Evolutionary conservation across 179 eudicot species (phyloP).

Genomic region (Camellia oleifera): DNA sequence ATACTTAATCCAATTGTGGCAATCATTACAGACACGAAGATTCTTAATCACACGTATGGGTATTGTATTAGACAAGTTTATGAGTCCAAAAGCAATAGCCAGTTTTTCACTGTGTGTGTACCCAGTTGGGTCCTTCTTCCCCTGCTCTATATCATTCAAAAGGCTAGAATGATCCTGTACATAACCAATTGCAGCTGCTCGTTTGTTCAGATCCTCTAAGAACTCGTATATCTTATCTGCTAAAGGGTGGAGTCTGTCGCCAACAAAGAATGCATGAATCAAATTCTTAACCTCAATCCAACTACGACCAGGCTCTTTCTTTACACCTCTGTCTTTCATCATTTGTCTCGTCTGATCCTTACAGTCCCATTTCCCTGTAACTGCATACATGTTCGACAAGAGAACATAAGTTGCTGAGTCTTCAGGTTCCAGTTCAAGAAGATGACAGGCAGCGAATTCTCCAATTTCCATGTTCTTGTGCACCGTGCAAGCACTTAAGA

Average conservation of each 20-base stretch:
- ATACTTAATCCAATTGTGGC: conserved; percentile 87
- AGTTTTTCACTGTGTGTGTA: conserved; percentile 71
- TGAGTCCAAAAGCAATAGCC: conserved; percentile 80
- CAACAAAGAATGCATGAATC: conserved; percentile 53
- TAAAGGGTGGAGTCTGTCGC: conserved; percentile 52
- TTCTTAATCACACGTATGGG: conserved; percentile 81
- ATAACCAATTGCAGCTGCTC: conserved; percentile 38
- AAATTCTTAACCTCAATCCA: conserved; percentile 50
- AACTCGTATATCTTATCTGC: conserved; percentile 37
- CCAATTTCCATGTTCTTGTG: too few species aligned
- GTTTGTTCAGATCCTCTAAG: conserved; percentile 38
- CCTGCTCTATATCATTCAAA: conserved; percentile 38
- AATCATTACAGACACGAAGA: conserved; percentile 90
- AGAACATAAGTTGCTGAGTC: too few species aligned
- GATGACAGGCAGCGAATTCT: too few species aligned
- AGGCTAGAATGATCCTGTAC: conserved; percentile 36
- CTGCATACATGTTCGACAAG: too few species aligned
- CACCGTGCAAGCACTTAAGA: too few species aligned
- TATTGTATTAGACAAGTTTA: conserved; percentile 48
- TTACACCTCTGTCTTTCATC: conserved; percentile 47
- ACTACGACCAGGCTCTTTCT: conserved; percentile 57
- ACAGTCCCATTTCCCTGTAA: too few species aligned
- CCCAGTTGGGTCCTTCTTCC: conserved; percentile 38
- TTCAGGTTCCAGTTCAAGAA: too few species aligned
- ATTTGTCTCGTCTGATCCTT: too few species aligned